A percentile compares a stretch with the other conserved stretches of the same genome.
phyloP scores from a whole-genome alignment of 2,329 filamentous ascomycete species.

The Fusarium napiforme region DNA sequence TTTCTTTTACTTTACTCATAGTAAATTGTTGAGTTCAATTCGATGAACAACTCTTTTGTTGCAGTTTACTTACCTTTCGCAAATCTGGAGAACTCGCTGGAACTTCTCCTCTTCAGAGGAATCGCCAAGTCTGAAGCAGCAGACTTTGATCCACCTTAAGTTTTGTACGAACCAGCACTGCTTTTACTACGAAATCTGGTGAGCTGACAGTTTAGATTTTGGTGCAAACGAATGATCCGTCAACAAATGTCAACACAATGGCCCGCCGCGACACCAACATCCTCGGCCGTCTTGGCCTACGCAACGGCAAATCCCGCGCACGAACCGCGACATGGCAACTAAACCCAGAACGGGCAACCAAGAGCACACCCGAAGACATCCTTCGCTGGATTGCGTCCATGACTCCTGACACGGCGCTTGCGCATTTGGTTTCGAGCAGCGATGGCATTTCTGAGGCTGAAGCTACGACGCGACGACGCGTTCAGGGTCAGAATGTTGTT shows the following conservation, averaged over 20 bases:
- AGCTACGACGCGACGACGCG: not conserved
- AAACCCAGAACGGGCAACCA: not conserved
- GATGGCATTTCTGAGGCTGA: not conserved
- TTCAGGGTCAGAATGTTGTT: constrained; percentile 1
- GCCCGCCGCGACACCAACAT: not conserved
- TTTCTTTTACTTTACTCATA: not conserved
- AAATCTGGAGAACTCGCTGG: not conserved
- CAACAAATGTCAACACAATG: not conserved
- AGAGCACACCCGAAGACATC: not conserved
- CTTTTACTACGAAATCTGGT: no score
- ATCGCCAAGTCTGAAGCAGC: constrained; percentile 2
- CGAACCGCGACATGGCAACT: not conserved
- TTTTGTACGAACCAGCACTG: not conserved
- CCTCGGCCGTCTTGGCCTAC: not conserved
- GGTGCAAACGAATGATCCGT: not conserved
- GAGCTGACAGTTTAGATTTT: no score
- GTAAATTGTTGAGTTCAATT: not conserved
- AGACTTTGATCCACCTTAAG: constrained; percentile 8
- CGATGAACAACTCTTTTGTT: not conserved
- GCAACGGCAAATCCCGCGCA: not conserved
- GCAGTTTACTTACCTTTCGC: not conserved
- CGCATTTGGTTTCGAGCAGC: not conserved
- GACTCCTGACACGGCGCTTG: not conserved
- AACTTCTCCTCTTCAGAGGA: constrained; percentile 4
- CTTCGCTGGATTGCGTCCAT: not conserved